A percentile compares a stretch with the other conserved stretches of the same genome.
These are phyloP conservation scores for Coemansia sp. DNA, from an alignment of 192 early-diverging fungal genomes.

Conservation along the genomic window DNA sequence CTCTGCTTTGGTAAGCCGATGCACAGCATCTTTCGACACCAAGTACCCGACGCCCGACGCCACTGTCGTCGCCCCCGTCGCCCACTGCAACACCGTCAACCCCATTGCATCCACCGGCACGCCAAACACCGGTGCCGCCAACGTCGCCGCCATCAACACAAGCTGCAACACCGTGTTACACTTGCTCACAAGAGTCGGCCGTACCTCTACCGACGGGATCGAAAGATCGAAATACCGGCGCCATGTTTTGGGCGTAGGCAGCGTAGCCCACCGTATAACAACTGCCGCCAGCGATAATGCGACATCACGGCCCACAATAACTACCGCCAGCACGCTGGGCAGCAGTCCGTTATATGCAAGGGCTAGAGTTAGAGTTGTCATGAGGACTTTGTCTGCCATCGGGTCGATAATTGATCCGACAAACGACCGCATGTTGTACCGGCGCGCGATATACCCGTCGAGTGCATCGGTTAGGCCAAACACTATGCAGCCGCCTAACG, in stretches of 20 bases:
- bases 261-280: conserved; percentile 81
- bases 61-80: conserved; percentile 68
- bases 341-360: conserved; percentile 69
- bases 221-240: conserved; percentile 85
- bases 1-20: conserved; percentile 59
- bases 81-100: conserved; percentile 65
- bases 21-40: conserved; percentile 71
- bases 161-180: conserved; percentile 89
- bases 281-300: conserved; percentile 76
- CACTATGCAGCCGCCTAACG: conserved; percentile 73
- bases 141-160: conserved; percentile 69
- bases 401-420: conserved; percentile 91
- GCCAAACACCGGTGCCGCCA: conserved; percentile 73
- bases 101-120: conserved; percentile 55
- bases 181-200: conserved; percentile 86
- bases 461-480: conserved; percentile 85
- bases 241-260: conserved; percentile 85
- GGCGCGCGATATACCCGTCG: conserved; percentile 87
- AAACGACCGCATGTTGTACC: conserved; percentile 81
- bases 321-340: conserved; percentile 69
- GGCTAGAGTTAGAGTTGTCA: conserved; percentile 85
- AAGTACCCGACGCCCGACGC: conserved; percentile 76
- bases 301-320: conserved; percentile 87
- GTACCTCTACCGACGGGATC: conserved; percentile 87
- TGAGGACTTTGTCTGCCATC: conserved; percentile 88